Evolutionary conservation across 192 early-diverging fungal genomes (phyloP), one percentile per base, ranked within the genome.

Genomic region (Kickxella alabastrina): DNA sequence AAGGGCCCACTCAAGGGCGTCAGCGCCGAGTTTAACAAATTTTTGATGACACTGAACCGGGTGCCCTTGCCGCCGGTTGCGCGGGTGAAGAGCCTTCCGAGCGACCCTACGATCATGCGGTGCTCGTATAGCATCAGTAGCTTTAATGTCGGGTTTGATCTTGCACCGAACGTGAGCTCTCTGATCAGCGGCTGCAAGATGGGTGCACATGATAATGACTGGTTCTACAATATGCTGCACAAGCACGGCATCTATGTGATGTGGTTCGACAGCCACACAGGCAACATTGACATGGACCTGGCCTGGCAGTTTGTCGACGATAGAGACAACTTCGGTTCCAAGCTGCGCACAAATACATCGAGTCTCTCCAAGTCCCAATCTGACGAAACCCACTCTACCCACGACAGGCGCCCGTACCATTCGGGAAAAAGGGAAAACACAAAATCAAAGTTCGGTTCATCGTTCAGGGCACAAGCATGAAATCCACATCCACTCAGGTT

Each of bases 121-220:
- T 68, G 64, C 44, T 54, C 57, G 22, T 75, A 68, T 42, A 38
- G 28, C 3, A 39, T 56, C 21, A 52, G 49, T 21, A 55, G 55
- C 21, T 64, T 59, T 40, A 52, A 75, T 44, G 59, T 75, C 13
- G 47, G 53, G 45, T 75, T 68, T 38, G 49, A 67, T 44, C 24
- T 75, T 15, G 72, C 72, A 2, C 72, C 72, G 6, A 75, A 75
- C 32, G 45, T 75, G n/a, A 68, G 72, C 57, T 50, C 65, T 17
- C 57, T 75, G 27, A 48, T 75, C 39, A 60, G 60, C 45, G 57
- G 61, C 18, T 36, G 49, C 14, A 36, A 31, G 17, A 60, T 75
- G 60, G 28, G 36, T 2, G 31, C 41, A 10, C 49, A 45, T 2
- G 60, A 75, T 31, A 75, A 64, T 43, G 19, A 44, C 10, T 7